Evolutionary conservation across 371 early-diverging fungal genomes (phyloP), one percentile per base, ranked within the genome.

Genomic region (Lichtheimia corymbifera): DNA sequence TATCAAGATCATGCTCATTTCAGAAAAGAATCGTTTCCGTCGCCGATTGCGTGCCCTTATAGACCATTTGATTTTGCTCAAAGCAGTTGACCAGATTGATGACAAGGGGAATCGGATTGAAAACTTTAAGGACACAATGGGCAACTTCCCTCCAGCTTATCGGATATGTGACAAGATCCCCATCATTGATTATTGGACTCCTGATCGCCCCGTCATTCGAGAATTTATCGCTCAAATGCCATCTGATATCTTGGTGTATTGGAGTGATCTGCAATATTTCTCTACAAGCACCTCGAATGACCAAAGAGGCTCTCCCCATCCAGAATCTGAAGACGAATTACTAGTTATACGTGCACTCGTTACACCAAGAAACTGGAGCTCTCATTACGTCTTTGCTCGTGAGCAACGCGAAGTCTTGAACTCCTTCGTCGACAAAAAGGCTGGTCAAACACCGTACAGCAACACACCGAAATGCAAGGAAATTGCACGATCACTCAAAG

Each of bases 281-380:
- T 35, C 35, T 35, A 35, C 35, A 5, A 72, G 70, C 22, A 59
- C 62, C 15, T 55, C 55, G 17, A 24, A 24, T 35, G 52, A 59
- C 40, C 22, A 50, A 18, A 50, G 24, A 40, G 22, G 22, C 17
- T 1, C 56, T 40, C n/a, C 53, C 2, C 6, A 52, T 25, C 4
- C 22, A 20, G 15, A 15, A 28, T 40, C 13, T 27, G 12, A 53
- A 30, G 20, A 42, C n/a, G 17, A 45, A 27, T 5, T 22, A 7
- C 17, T 28, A 14, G 30, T 55, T 5, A 35, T 35, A 35, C 20
- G 24, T 15, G 18, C 55, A 12, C 52, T 80, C 5, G 60, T 52
- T 14, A 40, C 56, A 7, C n/a, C 53, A 3, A 64, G 76, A 25
- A 84, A 84, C 60, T 87, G 87, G 87, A 71, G 66, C 15, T 50